These are phyloP conservation scores for Lachancea nothofagi DNA, from an alignment of 805 yeast species.

Conservation along the genomic window DNA sequence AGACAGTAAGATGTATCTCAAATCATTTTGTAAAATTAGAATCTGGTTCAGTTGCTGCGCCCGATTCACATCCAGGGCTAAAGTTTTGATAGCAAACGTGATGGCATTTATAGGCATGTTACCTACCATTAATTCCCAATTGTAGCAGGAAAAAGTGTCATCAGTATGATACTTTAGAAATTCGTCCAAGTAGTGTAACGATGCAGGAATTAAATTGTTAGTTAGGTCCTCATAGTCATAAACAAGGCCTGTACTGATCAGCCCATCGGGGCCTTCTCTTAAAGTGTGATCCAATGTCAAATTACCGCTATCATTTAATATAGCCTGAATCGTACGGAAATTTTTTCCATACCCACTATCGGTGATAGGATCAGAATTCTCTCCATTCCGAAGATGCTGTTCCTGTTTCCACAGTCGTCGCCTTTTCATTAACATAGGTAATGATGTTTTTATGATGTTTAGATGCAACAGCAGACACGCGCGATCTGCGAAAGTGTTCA, in stretches of 20 bases:
- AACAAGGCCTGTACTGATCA: constrained; percentile 4
- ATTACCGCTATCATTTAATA: constrained; percentile 14
- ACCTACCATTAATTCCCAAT: constrained; percentile 52
- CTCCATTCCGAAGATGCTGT: not conserved
- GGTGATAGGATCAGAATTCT: constrained; percentile 6
- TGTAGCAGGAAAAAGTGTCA: constrained; percentile 45
- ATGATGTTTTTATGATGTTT: constrained; percentile 27
- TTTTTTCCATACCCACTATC: constrained; percentile 14
- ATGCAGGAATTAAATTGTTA: constrained; percentile 50
- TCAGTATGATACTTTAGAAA: constrained; percentile 46
- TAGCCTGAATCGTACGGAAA: constrained; percentile 11
- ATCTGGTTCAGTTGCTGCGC: constrained; percentile 19
- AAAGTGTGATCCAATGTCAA: constrained; percentile 9
- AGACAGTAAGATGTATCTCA: constrained; percentile 30
- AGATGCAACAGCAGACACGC: constrained; percentile 41
- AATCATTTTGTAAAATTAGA: constrained; percentile 32
- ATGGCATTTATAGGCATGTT: constrained; percentile 59
- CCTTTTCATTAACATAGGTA: constrained; percentile 12
- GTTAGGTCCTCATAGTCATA: constrained; percentile 49
- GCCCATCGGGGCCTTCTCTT: constrained; percentile 3
- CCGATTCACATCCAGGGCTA: constrained; percentile 46
- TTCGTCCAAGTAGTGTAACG: constrained; percentile 51
- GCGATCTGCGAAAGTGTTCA: constrained; percentile 50
- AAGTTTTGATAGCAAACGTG: constrained; percentile 45
- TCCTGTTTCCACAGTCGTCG: constrained; percentile 9